Base-by-base conservation (phyloP, 2,329 filamentous ascomycete species). In the Paraconiothyrium sp. region DNA sequence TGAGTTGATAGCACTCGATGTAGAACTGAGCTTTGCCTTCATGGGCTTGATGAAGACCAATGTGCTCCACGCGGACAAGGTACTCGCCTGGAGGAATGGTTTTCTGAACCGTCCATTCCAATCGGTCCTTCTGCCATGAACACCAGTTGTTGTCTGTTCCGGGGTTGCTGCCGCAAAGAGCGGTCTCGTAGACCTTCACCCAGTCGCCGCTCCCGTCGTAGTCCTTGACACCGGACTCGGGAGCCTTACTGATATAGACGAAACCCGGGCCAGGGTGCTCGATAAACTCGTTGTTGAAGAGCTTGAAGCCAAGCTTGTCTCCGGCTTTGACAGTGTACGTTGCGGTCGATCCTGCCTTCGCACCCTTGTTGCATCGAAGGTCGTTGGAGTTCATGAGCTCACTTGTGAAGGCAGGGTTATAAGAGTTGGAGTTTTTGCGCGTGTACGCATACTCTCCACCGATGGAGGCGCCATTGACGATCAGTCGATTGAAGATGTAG, bases 161-260 rank as follows among this genome's bases (percentile, higher is more conserved):
- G 5, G 68, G 68, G 63, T 68, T 75, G 35, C 69, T 47, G 14
- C 52, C 54, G 57, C 65, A 75, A 9, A 77, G 69, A 20, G 73
- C 75, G 43, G 63, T 70, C 64, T 76, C 68, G 60, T 72, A 72
- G 54, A 76, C 74, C 67, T 78, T 78, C 64, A 72, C 67, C 76
- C 76, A 78, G 50, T 76, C 74, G n/a, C 75, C 84, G 57, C 90
- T 85, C 66, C 90, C 89, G 78, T 93, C 90, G 71, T 90, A 89
- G 39, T 83, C 84, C 72, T 90, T 86, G 62, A 91, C 84, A 75
- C 88, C 90, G 77, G 89, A 86, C 32, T 10, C 86, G 64, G 90
- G 82, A 60, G 84, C 87, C 75, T 82, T 77, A 62, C 69, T 72
- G 60, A 78, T 69, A 68, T 78, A 78, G 22, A 78, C 75, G 54